Conservation (phyloP, 305 asterid genomes). For the Fraxinus sp. region DNA sequence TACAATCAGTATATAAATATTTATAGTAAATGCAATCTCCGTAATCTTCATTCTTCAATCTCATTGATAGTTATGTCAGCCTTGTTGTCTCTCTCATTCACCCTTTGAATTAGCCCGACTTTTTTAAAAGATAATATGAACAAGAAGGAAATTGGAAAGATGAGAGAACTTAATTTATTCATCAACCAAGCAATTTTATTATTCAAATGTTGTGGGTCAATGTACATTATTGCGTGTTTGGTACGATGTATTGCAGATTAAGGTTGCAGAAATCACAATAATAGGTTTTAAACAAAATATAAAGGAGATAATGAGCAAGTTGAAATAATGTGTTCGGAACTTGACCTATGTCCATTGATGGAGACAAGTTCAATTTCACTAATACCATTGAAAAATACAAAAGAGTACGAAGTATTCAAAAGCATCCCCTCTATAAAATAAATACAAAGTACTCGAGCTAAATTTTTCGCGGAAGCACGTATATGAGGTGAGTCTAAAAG, state of each 20-base stretch:
- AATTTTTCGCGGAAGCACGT: not conserved
- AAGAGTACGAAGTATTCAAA: not conserved
- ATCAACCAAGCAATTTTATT: not conserved
- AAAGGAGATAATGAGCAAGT: not conserved
- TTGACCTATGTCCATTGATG: not conserved
- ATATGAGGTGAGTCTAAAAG: not conserved
- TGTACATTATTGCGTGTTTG: not conserved
- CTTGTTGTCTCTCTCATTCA: slow-evolving; percentile 20
- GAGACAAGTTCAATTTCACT: not conserved
- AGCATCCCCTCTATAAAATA: not conserved
- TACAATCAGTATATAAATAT: no score
- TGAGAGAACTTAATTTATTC: not conserved
- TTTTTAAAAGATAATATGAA: not conserved
- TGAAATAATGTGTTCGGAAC: not conserved
- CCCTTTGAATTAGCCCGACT: slow-evolving; percentile 25
- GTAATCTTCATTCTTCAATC: no score
- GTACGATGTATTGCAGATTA: not conserved
- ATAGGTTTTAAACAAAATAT: not conserved
- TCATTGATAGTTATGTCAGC: not conserved
- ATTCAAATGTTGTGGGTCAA: not conserved
- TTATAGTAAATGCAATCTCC: no score
- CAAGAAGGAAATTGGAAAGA: not conserved
- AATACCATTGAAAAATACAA: not conserved
- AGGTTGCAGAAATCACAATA: not conserved
- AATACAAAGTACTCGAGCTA: not conserved